A percentile compares a stretch with the other conserved stretches of the same genome.
Evolutionary conservation across 192 early-diverging fungal species (phyloP).

Genomic region (Funneliformis mosseae): DNA sequence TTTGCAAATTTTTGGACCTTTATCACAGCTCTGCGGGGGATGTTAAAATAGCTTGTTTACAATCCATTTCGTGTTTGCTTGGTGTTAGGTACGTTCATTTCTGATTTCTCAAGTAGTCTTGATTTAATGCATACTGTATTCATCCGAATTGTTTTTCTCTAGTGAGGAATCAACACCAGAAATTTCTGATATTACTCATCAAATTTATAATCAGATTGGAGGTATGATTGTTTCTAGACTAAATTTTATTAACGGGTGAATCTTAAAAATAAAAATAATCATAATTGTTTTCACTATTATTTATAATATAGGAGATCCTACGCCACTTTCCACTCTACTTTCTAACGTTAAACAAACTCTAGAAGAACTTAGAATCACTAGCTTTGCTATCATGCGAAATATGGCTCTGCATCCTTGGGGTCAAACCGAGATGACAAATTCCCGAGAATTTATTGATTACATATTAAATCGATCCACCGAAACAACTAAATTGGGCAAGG

Average conservation of each 20-base stretch:
- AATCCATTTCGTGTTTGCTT: slow-evolving; percentile 41
- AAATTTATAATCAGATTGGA: slow-evolving; percentile 22
- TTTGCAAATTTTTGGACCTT: slow-evolving; percentile 26
- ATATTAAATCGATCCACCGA: slow-evolving; percentile 44
- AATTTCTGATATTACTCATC: neutral
- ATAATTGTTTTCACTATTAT: neutral
- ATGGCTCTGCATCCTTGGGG: slow-evolving; percentile 15
- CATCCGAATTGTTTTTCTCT: neutral
- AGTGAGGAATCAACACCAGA: neutral
- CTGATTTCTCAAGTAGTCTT: neutral
- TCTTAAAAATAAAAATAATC: neutral
- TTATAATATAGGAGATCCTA: slow-evolving; percentile 5
- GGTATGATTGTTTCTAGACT: neutral
- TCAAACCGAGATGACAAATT: slow-evolving; percentile 23
- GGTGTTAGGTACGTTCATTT: slow-evolving; percentile 35
- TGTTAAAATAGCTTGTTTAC: slow-evolving; percentile 36
- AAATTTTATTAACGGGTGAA: neutral
- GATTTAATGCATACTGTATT: neutral
- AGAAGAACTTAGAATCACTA: slow-evolving; percentile 34
- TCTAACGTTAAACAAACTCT: slow-evolving; percentile 34
- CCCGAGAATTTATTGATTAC: slow-evolving; percentile 41
- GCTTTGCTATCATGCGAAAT: slow-evolving; percentile 38
- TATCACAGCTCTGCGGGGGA: slow-evolving; percentile 34
- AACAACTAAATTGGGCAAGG: slow-evolving; percentile 39
- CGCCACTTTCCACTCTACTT: slow-evolving; percentile 31